These are phyloP conservation scores for Boletus bicolor DNA, from an alignment of 768 basidiomycete species.

Conservation along the genomic window DNA sequence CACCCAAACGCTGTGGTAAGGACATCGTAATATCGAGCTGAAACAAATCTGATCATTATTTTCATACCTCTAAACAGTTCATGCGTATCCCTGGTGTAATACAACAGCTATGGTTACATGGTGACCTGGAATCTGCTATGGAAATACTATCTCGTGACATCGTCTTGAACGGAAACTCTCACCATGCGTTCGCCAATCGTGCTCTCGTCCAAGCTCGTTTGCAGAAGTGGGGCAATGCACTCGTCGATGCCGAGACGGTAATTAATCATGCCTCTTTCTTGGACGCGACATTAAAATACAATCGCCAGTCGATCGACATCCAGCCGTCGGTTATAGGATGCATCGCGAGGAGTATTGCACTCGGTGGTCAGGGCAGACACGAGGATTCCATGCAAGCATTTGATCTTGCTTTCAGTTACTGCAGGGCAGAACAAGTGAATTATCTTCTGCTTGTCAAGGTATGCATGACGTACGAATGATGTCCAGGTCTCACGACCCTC, in stretches of 20 bases:
- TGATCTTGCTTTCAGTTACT: conserved; percentile 13
- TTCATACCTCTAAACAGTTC: conserved; percentile 2
- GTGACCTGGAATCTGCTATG: background rate
- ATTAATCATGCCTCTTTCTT: background rate
- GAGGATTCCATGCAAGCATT: conserved; percentile 18
- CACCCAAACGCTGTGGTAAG: conserved; percentile 3
- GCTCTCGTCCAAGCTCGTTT: conserved; percentile 11
- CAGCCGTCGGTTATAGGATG: conserved; percentile 14
- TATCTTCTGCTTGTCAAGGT: conserved; percentile 20
- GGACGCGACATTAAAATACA: background rate
- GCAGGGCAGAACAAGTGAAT: background rate
- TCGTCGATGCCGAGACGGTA: conserved; percentile 15
- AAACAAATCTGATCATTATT: background rate
- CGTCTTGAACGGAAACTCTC: background rate
- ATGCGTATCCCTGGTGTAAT: conserved; percentile 1
- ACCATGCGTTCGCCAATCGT: conserved; percentile 7
- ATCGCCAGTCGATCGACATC: conserved; percentile 7
- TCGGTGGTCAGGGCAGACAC: conserved; percentile 8
- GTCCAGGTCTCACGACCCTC: background rate
- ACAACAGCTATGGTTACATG: conserved; percentile 5
- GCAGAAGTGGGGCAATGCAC: background rate
- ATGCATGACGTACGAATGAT: background rate
- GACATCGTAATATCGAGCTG: background rate
- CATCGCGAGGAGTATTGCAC: conserved; percentile 15
- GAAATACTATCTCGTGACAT: conserved; percentile 12